A percentile compares a stretch with the other conserved stretches of the same genome.
phyloP scores from a whole-genome alignment of 2,329 filamentous ascomycete species.

The Clonostachys rosea region DNA sequence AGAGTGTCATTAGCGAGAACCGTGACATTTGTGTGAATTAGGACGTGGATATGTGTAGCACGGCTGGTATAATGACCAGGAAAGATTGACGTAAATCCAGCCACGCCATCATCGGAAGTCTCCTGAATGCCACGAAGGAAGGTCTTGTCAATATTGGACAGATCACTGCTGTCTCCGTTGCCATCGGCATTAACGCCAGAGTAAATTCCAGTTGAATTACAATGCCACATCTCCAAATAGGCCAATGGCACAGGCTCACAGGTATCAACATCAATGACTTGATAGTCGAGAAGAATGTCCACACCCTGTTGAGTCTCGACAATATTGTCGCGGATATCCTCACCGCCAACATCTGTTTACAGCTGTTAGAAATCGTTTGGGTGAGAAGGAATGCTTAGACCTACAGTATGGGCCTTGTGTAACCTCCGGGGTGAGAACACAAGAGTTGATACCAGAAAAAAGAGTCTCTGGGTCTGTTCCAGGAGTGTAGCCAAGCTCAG shows the following conservation, averaged over 20 bases:
- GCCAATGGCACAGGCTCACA: conserved; percentile 30
- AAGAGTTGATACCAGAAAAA: conserved; percentile 33
- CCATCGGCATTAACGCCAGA: conserved; percentile 26
- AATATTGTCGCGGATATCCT: conserved; percentile 27
- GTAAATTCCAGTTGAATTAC: conserved; percentile 39
- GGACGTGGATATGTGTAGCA: conserved; percentile 40
- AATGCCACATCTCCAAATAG: conserved; percentile 37
- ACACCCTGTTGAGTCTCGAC: conserved; percentile 33
- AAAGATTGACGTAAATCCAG: conserved; percentile 34
- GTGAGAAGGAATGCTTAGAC: neutral
- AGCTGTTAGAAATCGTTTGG: neutral
- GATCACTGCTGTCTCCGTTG: conserved; percentile 36
- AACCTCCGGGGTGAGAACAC: conserved; percentile 42
- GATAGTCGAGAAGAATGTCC: conserved; percentile 31
- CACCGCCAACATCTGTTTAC: conserved; percentile 18
- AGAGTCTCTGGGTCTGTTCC: conserved; percentile 22
- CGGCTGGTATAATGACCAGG: conserved; percentile 39
- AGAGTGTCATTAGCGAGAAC: conserved; percentile 25
- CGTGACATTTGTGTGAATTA: conserved; percentile 29
- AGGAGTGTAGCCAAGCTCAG: conserved; percentile 21
- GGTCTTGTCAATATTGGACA: conserved; percentile 20
- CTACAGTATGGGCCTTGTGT: conserved; percentile 42
- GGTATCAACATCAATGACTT: conserved; percentile 34
- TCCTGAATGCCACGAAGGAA: conserved; percentile 29
- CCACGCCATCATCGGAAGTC: conserved; percentile 35